Evolutionary conservation across 1,284 basidiomycete genomes (phyloP).

Genomic region (Naganishia cerealis): DNA sequence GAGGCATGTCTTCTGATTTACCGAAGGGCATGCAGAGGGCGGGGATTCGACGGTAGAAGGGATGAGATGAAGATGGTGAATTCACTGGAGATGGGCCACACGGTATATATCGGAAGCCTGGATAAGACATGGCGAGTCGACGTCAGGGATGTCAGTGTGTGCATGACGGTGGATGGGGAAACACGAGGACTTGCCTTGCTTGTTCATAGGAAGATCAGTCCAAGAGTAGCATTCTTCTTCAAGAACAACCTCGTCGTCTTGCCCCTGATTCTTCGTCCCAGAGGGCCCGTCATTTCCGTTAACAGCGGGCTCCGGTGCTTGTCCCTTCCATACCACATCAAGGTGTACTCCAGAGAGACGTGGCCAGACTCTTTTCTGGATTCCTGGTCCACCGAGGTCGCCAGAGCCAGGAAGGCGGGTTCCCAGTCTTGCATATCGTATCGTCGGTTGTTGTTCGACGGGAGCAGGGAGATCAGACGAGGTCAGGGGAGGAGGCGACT

Average conservation of each 20-base stretch:
- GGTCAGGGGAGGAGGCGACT: background rate
- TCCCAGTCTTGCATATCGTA: constrained; percentile 6
- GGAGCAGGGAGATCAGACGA: background rate
- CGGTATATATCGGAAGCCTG: constrained; percentile 55
- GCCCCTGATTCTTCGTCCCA: constrained; percentile 25
- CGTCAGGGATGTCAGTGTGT: background rate
- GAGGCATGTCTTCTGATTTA: background rate
- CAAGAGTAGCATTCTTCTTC: constrained; percentile 53
- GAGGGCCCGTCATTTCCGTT: constrained; percentile 29
- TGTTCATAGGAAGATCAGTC: constrained; percentile 52
- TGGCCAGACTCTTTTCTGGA: background rate
- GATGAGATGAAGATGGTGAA: constrained; percentile 43
- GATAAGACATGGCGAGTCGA: background rate
- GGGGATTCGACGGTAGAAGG: constrained; percentile 51
- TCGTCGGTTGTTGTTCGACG: background rate
- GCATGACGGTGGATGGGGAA: background rate
- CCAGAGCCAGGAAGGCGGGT: constrained; percentile 18
- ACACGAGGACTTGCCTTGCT: constrained; percentile 39
- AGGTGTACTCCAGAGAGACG: background rate
- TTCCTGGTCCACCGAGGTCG: background rate
- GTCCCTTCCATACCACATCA: background rate
- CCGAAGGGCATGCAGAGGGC: constrained; percentile 14
- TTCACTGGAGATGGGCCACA: constrained; percentile 44
- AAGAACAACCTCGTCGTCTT: constrained; percentile 35
- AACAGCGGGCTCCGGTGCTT: background rate